These are phyloP conservation scores for Diaporthe citri DNA, from an alignment of 2,329 filamentous ascomycete species.

Conservation along the genomic window DNA sequence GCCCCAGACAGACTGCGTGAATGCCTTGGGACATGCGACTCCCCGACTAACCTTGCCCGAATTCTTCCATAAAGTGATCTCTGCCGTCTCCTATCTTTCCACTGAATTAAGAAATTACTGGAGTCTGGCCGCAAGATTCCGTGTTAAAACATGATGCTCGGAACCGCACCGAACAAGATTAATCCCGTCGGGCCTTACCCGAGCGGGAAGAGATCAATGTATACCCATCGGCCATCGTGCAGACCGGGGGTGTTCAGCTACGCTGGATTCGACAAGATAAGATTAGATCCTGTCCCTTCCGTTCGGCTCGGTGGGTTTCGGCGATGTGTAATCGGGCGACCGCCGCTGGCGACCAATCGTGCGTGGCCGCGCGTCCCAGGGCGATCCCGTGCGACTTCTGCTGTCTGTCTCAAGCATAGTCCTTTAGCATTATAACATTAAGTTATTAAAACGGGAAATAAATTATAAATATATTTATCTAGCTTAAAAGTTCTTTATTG, in stretches of 20 bases:
- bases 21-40: no score
- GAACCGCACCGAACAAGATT: background rate
- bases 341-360: background rate
- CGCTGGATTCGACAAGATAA: slow-evolving; percentile 6
- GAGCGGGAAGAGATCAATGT: no score
- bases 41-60: no score
- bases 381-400: slow-evolving; percentile 1
- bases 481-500: no score
- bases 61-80: no score
- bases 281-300: slow-evolving; percentile 22
- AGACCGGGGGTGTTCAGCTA: background rate
- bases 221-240: background rate
- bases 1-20: no score
- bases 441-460: no score
- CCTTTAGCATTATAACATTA: no score
- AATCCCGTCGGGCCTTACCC: background rate
- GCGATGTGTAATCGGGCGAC: slow-evolving; percentile 25
- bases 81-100: background rate
- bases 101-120: background rate
- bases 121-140: background rate
- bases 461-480: no score
- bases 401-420: no score
- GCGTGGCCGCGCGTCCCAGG: slow-evolving; percentile 30
- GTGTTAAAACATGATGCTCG: background rate
- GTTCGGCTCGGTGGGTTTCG: slow-evolving; percentile 19